Evolutionary conservation across 1,284 basidiomycete species (phyloP), one percentile per base, ranked within the genome.

Genomic region (Coriolopsis trogii): DNA sequence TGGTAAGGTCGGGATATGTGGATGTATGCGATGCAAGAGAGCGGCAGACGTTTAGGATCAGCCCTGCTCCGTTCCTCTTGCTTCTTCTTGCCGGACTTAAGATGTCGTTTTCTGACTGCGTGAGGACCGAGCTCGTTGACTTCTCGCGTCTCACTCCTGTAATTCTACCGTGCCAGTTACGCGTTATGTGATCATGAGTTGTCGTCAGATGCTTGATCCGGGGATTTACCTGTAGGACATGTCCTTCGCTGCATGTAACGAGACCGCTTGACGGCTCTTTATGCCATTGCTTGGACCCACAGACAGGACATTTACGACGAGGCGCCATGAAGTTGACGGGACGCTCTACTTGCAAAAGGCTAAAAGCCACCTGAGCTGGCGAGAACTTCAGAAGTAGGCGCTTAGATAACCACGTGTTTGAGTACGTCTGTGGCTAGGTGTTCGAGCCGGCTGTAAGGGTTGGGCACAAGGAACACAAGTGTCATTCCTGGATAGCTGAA

Each of bases 211-310:
- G n/a, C 21, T 36, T 33, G 34, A 6, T 13, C 36, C 60, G n/a
- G n/a, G n/a, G n/a, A n/a, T n/a, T 30, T 44, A 89, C 89, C 78
- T 88, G 85, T 26, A 91, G 75, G 49, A 91, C 79, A 63, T 92
- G 90, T 2, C 90, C 89, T 64, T 91, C 88, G 56, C 79, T 84
- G 65, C 89, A 92, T 2, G 82, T 82, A 47, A 92, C 77, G 26
- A 87, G 69, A 4, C 89, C 90, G 43, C 81, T 84, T 0, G 80
- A 75, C 21, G 84, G 81, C 49, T 89, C 87, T 64, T 90, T 91
- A 61, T 85, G 83, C 89, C 89, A 92, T 67, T 86, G 79, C 47
- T 78, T 81, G 18, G 89, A 89, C n/a, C 83, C 80, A 61, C 89
- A 92, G 21, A 83, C 77, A 0, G 78, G 74, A 62, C 89, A 92